A percentile compares a stretch with the other conserved stretches of the same genome.
Evolutionary conservation across 345 rosid species (phyloP).

Genomic region (Punica granatum): DNA sequence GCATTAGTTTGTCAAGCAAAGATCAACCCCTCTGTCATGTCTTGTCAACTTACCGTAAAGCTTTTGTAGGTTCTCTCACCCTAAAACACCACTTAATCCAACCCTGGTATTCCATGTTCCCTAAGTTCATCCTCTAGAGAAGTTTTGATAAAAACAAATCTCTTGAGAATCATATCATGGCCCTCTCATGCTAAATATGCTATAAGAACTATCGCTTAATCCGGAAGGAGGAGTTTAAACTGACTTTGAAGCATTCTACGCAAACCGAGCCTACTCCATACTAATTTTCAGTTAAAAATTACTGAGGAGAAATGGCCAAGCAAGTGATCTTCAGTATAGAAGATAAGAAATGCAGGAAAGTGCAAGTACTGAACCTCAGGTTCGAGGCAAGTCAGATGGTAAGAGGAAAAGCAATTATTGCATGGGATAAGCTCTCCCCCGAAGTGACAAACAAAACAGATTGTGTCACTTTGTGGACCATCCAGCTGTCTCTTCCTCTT

Average conservation of each 20-base stretch:
- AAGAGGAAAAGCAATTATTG: constrained; percentile 23
- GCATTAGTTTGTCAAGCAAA: background rate
- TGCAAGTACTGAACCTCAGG: constrained; percentile 22
- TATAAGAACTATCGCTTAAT: no score
- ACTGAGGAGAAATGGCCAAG: background rate
- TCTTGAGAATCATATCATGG: background rate
- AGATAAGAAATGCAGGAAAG: background rate
- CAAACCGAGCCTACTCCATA: background rate
- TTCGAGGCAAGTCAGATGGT: constrained; percentile 27
- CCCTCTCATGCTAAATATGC: background rate
- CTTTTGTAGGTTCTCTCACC: background rate
- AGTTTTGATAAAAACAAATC: background rate
- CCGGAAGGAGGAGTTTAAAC: background rate
- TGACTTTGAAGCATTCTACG: background rate
- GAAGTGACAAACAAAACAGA: constrained; percentile 31
- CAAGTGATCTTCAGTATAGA: background rate
- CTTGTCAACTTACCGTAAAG: background rate
- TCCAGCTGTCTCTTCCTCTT: constrained; percentile 20
- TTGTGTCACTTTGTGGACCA: constrained; percentile 18
- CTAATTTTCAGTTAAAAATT: background rate
- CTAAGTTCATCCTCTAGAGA: background rate
- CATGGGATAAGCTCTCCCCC: constrained; percentile 26
- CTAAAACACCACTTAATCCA: background rate
- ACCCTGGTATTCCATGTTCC: background rate
- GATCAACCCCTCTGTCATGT: background rate